Conservation (phyloP, 164 flowering plant genomes). For the Amborella trichopoda region DNA sequence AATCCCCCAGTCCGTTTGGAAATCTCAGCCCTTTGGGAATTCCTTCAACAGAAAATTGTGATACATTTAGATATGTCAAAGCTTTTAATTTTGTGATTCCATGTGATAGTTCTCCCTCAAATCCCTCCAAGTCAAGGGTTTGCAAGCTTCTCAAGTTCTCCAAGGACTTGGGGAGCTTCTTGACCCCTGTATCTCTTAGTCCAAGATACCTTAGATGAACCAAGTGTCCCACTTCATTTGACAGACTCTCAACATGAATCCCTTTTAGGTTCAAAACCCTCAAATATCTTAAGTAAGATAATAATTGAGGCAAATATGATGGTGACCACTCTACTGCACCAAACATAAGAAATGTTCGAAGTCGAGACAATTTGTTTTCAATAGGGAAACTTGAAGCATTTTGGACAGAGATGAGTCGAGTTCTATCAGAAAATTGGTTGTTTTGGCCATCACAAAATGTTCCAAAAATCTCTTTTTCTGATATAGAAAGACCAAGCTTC, state of each 20-base stretch:
- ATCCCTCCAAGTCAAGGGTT: not conserved
- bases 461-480: not conserved
- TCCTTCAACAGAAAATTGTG: not conserved
- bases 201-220: too few species aligned
- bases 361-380: not conserved
- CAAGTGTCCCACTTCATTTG: not conserved
- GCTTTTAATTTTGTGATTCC: not conserved
- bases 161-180: not conserved
- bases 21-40: not conserved
- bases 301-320: not conserved
- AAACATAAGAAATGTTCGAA: not conserved
- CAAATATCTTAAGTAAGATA: not conserved
- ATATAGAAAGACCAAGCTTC: not conserved
- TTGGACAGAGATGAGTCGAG: too few species aligned
- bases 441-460: too few species aligned
- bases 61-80: not conserved
- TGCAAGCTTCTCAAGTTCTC: not conserved
- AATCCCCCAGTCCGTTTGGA: not conserved
- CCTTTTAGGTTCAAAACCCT: not conserved
- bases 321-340: not conserved
- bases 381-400: not conserved
- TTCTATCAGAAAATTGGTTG: not conserved
- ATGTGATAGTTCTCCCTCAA: rapidly evolving
- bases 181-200: not conserved
- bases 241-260: not conserved